Percentiles rank a stretch among this genome's conserved stretches.
Conservation (phyloP, 2,329 filamentous ascomycete genomes). For the Nothophoma quercina region DNA sequence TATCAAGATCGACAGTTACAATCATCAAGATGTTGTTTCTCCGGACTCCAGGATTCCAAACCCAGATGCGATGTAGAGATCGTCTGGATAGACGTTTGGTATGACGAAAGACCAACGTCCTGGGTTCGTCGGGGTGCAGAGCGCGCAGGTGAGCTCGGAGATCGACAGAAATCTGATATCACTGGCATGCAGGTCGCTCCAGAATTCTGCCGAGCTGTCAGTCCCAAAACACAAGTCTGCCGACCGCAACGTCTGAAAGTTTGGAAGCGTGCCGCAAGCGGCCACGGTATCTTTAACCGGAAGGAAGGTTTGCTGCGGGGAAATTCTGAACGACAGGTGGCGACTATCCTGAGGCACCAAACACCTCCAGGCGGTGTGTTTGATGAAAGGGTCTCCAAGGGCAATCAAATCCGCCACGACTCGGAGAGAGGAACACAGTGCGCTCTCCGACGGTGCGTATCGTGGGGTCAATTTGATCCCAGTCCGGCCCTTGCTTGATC, state of each 20-base stretch:
- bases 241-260: not conserved
- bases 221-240: slow-evolving; percentile 1
- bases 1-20: slow-evolving; percentile 13
- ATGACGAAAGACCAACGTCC: slow-evolving; percentile 3
- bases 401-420: not conserved
- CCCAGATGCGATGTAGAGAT: slow-evolving; percentile 8
- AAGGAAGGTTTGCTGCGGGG: not conserved
- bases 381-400: not conserved
- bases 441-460: slow-evolving; percentile 1
- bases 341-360: not conserved
- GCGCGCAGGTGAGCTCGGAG: not conserved
- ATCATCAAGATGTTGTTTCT: not conserved
- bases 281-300: not conserved
- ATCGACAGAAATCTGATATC: slow-evolving; percentile 16
- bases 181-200: not conserved
- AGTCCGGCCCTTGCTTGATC: slow-evolving; percentile 5
- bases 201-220: not conserved
- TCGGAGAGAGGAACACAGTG: not conserved
- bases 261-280: slow-evolving; percentile 8
- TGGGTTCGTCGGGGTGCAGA: not conserved
- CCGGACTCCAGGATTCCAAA: not conserved
- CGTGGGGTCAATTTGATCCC: not conserved
- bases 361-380: not conserved
- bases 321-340: not conserved
- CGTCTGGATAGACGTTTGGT: slow-evolving; percentile 1